Conservation (phyloP, 805 yeast species). For the Candida nemodendra region DNA sequence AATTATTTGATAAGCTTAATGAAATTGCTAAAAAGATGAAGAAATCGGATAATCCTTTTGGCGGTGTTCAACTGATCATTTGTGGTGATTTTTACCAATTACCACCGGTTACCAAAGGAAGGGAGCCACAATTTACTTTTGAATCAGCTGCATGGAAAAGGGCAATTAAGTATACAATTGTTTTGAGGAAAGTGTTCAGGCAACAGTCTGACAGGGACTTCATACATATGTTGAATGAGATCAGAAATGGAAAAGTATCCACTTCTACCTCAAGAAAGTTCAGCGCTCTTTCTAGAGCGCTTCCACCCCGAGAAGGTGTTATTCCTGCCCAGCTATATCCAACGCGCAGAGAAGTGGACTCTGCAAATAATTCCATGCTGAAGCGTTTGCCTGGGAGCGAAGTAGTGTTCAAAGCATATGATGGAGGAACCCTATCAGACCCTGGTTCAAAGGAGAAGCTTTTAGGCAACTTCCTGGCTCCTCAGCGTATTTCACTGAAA, state of each 20-base stretch:
- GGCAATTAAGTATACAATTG: slow-evolving; percentile 55
- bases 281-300: slow-evolving; percentile 47
- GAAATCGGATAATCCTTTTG: slow-evolving; percentile 54
- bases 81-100: slow-evolving; percentile 84
- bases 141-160: slow-evolving; percentile 62
- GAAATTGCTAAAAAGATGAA: slow-evolving; percentile 54
- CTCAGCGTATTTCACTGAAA: slow-evolving; percentile 54
- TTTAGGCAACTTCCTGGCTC: slow-evolving; percentile 61
- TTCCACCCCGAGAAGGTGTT: slow-evolving; percentile 54
- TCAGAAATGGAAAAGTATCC: slow-evolving; percentile 62
- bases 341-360: slow-evolving; percentile 68
- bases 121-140: slow-evolving; percentile 53
- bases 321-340: slow-evolving; percentile 75
- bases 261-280: slow-evolving; percentile 50
- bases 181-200: slow-evolving; percentile 65
- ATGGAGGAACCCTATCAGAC: slow-evolving; percentile 49
- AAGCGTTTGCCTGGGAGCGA: slow-evolving; percentile 43
- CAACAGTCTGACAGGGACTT: slow-evolving; percentile 73
- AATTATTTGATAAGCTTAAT: slow-evolving; percentile 61
- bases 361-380: slow-evolving; percentile 56
- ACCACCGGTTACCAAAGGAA: slow-evolving; percentile 61
- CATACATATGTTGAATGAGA: slow-evolving; percentile 71
- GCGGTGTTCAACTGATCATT: slow-evolving; percentile 73
- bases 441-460: slow-evolving; percentile 42
- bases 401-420: slow-evolving; percentile 47